Base-by-base conservation (phyloP, 768 basidiomycete species). In the Gautieria morchelliformis region DNA sequence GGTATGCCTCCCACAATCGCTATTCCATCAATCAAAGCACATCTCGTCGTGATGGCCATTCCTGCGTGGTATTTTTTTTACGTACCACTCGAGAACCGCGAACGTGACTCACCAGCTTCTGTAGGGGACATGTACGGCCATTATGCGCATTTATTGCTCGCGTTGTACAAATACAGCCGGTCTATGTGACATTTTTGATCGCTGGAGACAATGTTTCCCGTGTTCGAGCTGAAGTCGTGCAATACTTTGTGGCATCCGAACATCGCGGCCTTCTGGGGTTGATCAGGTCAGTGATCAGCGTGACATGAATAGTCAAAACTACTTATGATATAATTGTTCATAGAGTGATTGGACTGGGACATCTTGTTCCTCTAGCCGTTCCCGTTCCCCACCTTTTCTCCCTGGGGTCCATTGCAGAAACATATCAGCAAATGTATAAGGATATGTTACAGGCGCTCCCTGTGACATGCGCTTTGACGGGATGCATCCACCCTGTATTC, bases 61-160 rank as follows among this genome's bases (percentile, higher is more conserved):
- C 56, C 56, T 17, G 56, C 56, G 0, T 57, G 56, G 46, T 50
- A 37, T 30, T 30, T 22, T 27, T 33, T 27, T 24, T 46, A 1
- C 20, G 7, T 5, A 2, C 17, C 19, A 55, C 4, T 19, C 4
- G 17, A 42, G 24, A 27, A 24, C 4, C 44, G 19, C 24, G 40
- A 44, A 53, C 37, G 20, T n/a, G n/a, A 55, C 24, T 45, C 44
- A 35, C n/a, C n/a, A 3, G 11, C n/a, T 11, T 15, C 5, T 37
- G 6, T 49, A 57, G 56, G 56, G 56, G 56, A 12, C 56, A 57
- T 49, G 56, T 57, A n/a, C 56, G 56, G 32, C 56, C 56, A 24
- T 44, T 57, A 22, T 57, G 56, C 42, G 56, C 56, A 12, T 57
- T 57, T 35, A 20, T 57, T 5, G 45, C 56, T 12, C 44, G 56